Evolutionary conservation across 2,329 filamentous ascomycete species (phyloP).

Genomic region (Phoma sp.): DNA sequence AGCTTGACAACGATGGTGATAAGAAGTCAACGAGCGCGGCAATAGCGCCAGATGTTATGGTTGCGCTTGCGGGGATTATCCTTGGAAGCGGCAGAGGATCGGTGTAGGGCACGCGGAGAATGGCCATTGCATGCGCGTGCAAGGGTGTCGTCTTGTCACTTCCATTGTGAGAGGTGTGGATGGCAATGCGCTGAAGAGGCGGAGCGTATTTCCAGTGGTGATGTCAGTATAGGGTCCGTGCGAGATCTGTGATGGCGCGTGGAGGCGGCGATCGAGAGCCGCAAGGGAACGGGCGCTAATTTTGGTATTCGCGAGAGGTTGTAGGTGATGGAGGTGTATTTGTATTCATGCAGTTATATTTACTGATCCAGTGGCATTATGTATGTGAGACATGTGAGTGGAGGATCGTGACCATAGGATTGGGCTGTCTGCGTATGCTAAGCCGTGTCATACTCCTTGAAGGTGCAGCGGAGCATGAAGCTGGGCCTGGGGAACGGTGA

Average conservation of each 20-base stretch:
- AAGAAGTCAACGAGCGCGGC: conserved; percentile 81
- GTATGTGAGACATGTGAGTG: not conserved
- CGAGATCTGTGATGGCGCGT: conserved; percentile 9
- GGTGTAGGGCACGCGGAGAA: conserved; percentile 91
- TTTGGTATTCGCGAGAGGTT: conserved; percentile 16
- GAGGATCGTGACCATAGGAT: conserved; percentile 1
- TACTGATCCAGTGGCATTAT: not conserved
- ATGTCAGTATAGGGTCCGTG: conserved; percentile 21
- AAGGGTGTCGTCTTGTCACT: not conserved
- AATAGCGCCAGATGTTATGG: conserved; percentile 74
- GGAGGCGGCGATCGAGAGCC: conserved; percentile 12
- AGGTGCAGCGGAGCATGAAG: conserved; percentile 5
- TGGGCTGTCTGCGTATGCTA: conserved; percentile 23
- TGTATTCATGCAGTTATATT: not conserved
- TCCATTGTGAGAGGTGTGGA: conserved; percentile 18
- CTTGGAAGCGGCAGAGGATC: conserved; percentile 77
- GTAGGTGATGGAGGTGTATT: too few species aligned
- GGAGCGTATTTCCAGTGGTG: conserved; percentile 19
- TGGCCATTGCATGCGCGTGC: conserved; percentile 59
- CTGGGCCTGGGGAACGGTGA: not conserved
- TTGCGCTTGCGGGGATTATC: conserved; percentile 76
- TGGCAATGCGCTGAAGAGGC: conserved; percentile 5
- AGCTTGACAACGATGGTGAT: conserved; percentile 49
- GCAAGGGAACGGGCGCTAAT: conserved; percentile 17
- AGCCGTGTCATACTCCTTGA: conserved; percentile 18